Base-by-base conservation (phyloP, 768 basidiomycete genomes). In the Leccinum fibrillosum region DNA sequence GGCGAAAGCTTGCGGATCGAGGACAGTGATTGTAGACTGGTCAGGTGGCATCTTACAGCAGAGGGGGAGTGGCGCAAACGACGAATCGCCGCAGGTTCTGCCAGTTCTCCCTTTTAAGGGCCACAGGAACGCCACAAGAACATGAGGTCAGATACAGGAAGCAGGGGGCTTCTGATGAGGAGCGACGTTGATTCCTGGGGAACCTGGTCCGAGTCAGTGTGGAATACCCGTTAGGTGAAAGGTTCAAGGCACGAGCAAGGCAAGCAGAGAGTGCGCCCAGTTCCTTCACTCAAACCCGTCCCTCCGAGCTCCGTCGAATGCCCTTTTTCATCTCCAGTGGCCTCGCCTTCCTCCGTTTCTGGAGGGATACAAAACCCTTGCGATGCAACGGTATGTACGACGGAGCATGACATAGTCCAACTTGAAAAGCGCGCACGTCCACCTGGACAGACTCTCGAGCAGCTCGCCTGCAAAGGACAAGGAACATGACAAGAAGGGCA, bases 1-100 rank as follows among this genome's bases (percentile, higher is more conserved):
- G 42, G 64, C 49, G 32, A 72, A 65, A 54, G 53, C 35, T 49
- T 61, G 57, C n/a, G 47, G 62, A 34, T 67, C 55, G 17, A 70
- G 56, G 6, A 58, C 4, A 35, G 42, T 49, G 55, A 60, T 61
- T 30, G 48, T 25, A 35, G 34, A 45, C 1, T 23, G 56, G 25
- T 5, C 8, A 25, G 9, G 44, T n/a, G 15, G 39, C 51, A 59
- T 69, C n/a, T 8, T 48, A 52, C 28, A 25, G 21, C 7, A 32
- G 25, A 26, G 7, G 13, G 19, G 45, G 2, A 25, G 50, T 39
- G 49, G 32, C 11, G n/a, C 28, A 37, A 37, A 21, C 25, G 13
- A 48, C 12, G 21, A 23, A 25, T 48, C 23, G 4, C 49, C 28
- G 4, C 48, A 49, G 3, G 21, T 42, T 42, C 4, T 19, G 4